Percentiles rank a stretch among this genome's conserved stretches.
Conservation (phyloP, 176 grass and related monocot species). For the Oryza meyeriana region DNA sequence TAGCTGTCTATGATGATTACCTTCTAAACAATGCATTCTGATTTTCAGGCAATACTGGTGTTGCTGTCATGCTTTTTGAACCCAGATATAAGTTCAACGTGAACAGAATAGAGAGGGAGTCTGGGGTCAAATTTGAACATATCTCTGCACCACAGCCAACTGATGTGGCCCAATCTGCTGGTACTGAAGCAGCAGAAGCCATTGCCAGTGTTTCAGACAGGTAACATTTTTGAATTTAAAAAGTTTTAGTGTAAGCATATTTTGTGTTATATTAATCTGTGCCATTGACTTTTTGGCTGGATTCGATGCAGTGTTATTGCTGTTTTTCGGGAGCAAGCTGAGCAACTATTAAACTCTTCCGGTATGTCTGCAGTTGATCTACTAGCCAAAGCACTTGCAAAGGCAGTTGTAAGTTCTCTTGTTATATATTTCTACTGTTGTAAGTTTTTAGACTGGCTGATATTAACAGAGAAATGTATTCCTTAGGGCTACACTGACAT, state of each 20-base stretch:
- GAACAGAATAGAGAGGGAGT: slow-evolving; percentile 76
- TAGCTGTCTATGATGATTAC: neutral
- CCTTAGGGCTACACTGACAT: slow-evolving; percentile 87
- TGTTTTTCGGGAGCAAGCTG: slow-evolving; percentile 90
- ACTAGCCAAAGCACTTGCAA: slow-evolving; percentile 92
- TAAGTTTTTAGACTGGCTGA: neutral
- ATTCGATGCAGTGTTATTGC: slow-evolving; percentile 80
- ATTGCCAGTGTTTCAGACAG: slow-evolving; percentile 89
- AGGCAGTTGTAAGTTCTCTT: slow-evolving; percentile 73
- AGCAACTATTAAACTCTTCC: slow-evolving; percentile 69
- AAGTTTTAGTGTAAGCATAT: neutral
- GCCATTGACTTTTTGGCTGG: neutral
- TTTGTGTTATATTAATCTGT: neutral
- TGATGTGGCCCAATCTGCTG: slow-evolving; percentile 93
- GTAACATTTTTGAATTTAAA: slow-evolving; percentile 24
- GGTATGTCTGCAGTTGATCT: slow-evolving; percentile 65
- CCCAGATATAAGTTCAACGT: slow-evolving; percentile 62
- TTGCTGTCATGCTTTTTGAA: slow-evolving; percentile 89
- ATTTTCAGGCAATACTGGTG: slow-evolving; percentile 82
- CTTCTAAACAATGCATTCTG: slow-evolving; percentile 1
- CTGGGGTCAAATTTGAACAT: slow-evolving; percentile 88
- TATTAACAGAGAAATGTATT: slow-evolving; percentile 23
- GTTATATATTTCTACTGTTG: neutral
- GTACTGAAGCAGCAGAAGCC: slow-evolving; percentile 85
- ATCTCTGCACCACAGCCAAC: slow-evolving; percentile 83